Evolutionary conservation across 2,329 filamentous ascomycete species (phyloP).

Genomic region (Intubia oerlemansii): DNA sequence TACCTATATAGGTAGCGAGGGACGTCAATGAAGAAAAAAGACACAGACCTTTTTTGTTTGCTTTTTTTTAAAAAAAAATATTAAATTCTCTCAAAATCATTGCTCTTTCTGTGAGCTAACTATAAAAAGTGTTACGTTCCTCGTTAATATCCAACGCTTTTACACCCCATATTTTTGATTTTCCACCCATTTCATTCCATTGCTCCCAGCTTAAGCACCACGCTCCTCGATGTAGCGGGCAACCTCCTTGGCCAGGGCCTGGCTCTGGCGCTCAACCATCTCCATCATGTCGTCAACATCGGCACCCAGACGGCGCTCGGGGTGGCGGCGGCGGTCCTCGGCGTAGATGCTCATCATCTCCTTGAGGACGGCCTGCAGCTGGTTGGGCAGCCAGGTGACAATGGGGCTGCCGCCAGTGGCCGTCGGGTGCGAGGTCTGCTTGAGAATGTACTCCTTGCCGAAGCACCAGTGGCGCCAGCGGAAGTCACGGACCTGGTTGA

Average conservation of each 20-base stretch:
- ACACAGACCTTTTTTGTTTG: too few relatives aligned
- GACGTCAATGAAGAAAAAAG: too few relatives aligned
- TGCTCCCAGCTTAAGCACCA: too few relatives aligned
- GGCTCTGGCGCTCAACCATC: slow-evolving; percentile 36
- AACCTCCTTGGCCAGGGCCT: slow-evolving; percentile 51
- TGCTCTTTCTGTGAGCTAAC: too few relatives aligned
- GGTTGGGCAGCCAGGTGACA: slow-evolving; percentile 68
- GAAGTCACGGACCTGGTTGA: slow-evolving; percentile 64
- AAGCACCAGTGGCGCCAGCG: slow-evolving; percentile 76
- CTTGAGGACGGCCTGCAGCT: slow-evolving; percentile 51
- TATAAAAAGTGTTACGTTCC: too few relatives aligned
- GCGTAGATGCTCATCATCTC: slow-evolving; percentile 41
- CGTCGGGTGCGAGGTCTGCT: slow-evolving; percentile 53
- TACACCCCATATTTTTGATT: too few relatives aligned
- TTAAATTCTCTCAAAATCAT: too few relatives aligned
- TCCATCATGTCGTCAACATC: slow-evolving; percentile 43
- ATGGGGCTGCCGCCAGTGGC: slow-evolving; percentile 67
- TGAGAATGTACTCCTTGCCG: slow-evolving; percentile 65
- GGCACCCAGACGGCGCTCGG: slow-evolving; percentile 19
- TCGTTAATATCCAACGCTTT: too few relatives aligned
- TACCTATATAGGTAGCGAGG: too few relatives aligned
- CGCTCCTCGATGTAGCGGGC: slow-evolving; percentile 51
- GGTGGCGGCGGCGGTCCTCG: background rate
- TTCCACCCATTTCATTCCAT: too few relatives aligned
- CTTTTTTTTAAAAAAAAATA: too few relatives aligned